Base-by-base conservation (phyloP, 2,329 filamentous ascomycete genomes). In the Fusarium begoniae region DNA sequence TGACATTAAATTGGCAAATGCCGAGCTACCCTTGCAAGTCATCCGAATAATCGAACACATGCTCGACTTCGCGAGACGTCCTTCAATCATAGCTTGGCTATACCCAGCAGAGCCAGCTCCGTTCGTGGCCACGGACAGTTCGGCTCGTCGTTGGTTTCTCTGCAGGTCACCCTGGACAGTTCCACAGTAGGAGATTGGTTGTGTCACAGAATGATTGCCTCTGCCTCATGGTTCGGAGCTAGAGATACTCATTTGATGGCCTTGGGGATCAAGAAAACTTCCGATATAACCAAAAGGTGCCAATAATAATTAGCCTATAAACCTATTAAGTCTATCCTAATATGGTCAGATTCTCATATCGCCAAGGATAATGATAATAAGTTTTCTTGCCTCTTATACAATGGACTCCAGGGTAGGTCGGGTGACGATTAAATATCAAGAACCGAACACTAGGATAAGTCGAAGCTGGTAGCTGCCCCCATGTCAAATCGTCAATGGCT, bases 171-270 rank as follows among this genome's bases (percentile, higher is more conserved):
- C 45, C 63, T 61, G 43, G 48, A 26, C n/a, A 66, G 66, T 67
- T 61, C 75, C 73, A 70, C 72, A 53, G 37, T 59, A 53, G 47
- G 63, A 70, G 63, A 73, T 66, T 73, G 63, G 69, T 61, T 58
- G 73, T 70, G 76, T 78, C 66, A 61, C 76, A 76, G 67, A 73
- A 44, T 69, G 68, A 69, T 69, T 75, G 57, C 48, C 62, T 74
- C 50, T 70, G 63, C 60, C 63, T 30, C 50, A 66, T 48, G 28
- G 32, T 69, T 44, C 28, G 66, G 51, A 38, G n/a, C 44, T 50
- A 24, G 53, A 59, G 43, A 48, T 40, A 47, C 44, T 35, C 30
- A 45, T 48, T 50, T 15, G 24, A 37, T 43, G 13, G 24, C n/a
- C 38, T 35, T 24, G 6, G 6, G 17, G 17, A 15, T 30, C 30